These are phyloP conservation scores for Fistulifera pelliculosa DNA, from an alignment of 108 stramenopile species.

Conservation along the genomic window DNA sequence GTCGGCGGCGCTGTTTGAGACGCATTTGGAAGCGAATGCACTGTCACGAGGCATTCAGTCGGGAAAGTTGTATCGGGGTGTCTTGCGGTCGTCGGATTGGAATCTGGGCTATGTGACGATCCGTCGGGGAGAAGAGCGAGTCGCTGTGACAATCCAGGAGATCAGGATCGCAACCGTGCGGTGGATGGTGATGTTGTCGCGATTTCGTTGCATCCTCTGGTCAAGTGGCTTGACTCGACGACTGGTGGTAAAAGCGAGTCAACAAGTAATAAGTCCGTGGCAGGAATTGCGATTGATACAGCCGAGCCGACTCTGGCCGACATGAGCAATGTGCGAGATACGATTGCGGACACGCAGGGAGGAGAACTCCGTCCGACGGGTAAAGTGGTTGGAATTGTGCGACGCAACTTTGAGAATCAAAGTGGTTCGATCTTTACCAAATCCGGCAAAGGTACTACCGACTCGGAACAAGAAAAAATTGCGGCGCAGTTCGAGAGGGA, in stretches of 20 bases:
- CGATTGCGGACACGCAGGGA: conserved; percentile 30
- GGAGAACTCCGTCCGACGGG: conserved; percentile 56
- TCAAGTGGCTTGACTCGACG: conserved; percentile 36
- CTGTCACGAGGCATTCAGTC: conserved; percentile 55
- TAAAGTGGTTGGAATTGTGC: conserved; percentile 82
- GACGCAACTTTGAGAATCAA: conserved; percentile 66
- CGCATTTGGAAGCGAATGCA: conserved; percentile 42
- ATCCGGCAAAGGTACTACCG: neutral
- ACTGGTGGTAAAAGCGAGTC: conserved; percentile 5
- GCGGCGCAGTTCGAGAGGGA: conserved; percentile 64
- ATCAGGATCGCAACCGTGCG: conserved; percentile 80
- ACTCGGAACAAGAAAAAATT: conserved; percentile 63
- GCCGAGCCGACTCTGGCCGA: conserved; percentile 58
- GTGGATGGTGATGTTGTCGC: conserved; percentile 96
- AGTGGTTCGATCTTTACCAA: conserved; percentile 64
- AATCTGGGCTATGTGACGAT: conserved; percentile 54
- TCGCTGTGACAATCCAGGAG: conserved; percentile 61
- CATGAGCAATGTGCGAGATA: conserved; percentile 51
- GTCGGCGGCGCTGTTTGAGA: conserved; percentile 27
- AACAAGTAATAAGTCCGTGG: neutral
- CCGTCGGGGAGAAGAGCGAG: conserved; percentile 62
- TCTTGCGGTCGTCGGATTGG: conserved; percentile 39
- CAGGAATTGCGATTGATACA: conserved; percentile 61
- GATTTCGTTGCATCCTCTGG: conserved; percentile 57
- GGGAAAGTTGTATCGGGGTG: conserved; percentile 60